Base-by-base conservation (phyloP, 192 early-diverging fungal species). In the Endogone sp. region DNA sequence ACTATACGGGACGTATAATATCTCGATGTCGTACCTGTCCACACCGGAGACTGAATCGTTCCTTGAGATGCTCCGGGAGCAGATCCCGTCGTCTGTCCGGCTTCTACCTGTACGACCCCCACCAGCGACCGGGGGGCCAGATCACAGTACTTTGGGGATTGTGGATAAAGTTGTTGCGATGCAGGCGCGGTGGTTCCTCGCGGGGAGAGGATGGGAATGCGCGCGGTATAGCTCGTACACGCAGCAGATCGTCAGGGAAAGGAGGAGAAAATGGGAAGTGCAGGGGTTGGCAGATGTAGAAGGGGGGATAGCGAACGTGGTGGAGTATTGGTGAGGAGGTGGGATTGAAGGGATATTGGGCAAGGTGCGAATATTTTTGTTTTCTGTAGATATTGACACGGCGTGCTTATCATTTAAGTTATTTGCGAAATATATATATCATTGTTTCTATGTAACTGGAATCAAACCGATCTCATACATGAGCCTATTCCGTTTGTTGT, bases 151-250 rank as follows among this genome's bases (percentile, higher is more conserved):
- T 1, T 21, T 60, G 24, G 76, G 76, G 21, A 78, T 78, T n/a
- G 49, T 78, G 2, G 76, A 78, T 61, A 78, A 78, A 22, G 29
- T 78, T 32, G 63, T 78, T 0, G 76, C 76, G n/a, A 78, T 74
- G 68, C 56, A 59, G 27, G 71, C 76, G 25, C 59, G 74, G 2
- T 78, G 76, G 76, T 78, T 78, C 54, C 59, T 70, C 26, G 72
- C 68, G 25, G 76, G 76, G 30, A 20, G 64, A 27, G 67, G 72
- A 20, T 58, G 56, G 30, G 60, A 70, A 25, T 78, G 76, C 65
- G 76, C 64, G 8, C 73, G 71, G 60, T 28, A 57, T n/a, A 71
- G 69, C 20, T 74, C 72, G 44, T 74, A 73, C 25, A 78, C 76
- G 3, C 11, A 63, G 9, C 69, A 72, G 16, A 78, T 78, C 30